Evolutionary conservation across 164 flowering plant species (phyloP), one percentile per base, ranked within the genome.

Genomic region (Kalanchoe fedtschenkoi): DNA sequence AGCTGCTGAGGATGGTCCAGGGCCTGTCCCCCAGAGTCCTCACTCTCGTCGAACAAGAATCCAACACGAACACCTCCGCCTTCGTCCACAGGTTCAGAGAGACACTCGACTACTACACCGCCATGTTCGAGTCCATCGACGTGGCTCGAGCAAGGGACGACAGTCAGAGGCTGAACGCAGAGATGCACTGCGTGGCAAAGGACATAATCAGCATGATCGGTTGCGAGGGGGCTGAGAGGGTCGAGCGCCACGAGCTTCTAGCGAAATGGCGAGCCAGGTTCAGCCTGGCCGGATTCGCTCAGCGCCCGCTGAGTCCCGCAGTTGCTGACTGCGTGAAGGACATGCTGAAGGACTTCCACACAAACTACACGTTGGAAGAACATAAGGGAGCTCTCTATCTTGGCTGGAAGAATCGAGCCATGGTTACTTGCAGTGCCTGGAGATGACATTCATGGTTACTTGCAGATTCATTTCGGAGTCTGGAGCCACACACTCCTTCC

Each of bases 111-210:
- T 42, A 42, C 46, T 42, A 42, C 46, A 1, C n/a, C 14, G 46
- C 46, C n/a, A 42, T 42, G 46, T 42, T 42, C n/a, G 46, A 42
- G n/a, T 42, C 46, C 14, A 42, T 42, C n/a, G 46, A 42, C n/a
- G 46, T 42, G 2, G 46, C 46, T 42, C 46, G 46, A 42, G 46
- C 2, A 42, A 15, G 46, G 2, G n/a, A 42, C n/a, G 46, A 42
- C 46, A 42, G n/a, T 15, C 17, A 1, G n/a, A 42, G 46, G n/a
- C 14, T 42, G 17, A 42, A 42, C 5, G 46, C 46, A 2, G 46
- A 42, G n/a, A 15, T 13, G 46, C 46, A 42, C 46, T 42, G 46
- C 46, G 46, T 42, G 46, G 46, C 46, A 13, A 15, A 19, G 46
- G 46, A 42, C 46, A 42, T 42, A 13, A 19, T 42, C n/a, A 42